Evolutionary conservation across 768 basidiomycete genomes (phyloP).

Genomic region (Polyporus arcularius): DNA sequence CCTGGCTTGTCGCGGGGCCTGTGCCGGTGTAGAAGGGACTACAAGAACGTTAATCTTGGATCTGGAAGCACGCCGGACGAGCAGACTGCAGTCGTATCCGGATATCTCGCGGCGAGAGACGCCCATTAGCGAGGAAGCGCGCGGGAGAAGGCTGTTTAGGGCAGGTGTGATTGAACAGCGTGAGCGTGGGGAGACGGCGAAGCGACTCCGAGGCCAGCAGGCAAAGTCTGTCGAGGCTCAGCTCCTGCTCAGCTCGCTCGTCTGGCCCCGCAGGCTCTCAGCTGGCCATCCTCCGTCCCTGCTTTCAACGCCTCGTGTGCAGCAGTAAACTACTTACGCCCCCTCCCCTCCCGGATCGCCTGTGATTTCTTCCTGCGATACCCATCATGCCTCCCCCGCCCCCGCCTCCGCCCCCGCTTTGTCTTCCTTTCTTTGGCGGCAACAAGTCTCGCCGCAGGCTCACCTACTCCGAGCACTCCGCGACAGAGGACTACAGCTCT

Average conservation of each 20-base stretch:
- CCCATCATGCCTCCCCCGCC: slow-evolving; percentile 22
- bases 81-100: neutral
- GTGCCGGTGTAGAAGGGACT: neutral
- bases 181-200: neutral
- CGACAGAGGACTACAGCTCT: slow-evolving; percentile 25
- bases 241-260: neutral
- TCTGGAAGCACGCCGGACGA: neutral
- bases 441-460: slow-evolving; percentile 25
- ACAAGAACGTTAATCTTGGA: slow-evolving; percentile 5
- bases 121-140: neutral
- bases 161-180: slow-evolving; percentile 1
- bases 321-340: slow-evolving; percentile 18
- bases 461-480: slow-evolving; percentile 26
- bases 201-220: neutral
- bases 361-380: slow-evolving; percentile 26
- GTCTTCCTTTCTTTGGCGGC: slow-evolving; percentile 28
- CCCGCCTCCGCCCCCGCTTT: slow-evolving; percentile 32
- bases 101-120: neutral
- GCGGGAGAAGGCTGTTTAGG: slow-evolving; percentile 7
- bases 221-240: neutral
- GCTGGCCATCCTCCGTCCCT: neutral
- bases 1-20: neutral
- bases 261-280: neutral
- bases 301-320: slow-evolving; percentile 27
- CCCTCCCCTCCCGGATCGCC: slow-evolving; percentile 9